Evolutionary conservation across 2,329 filamentous ascomycete genomes (phyloP), one percentile per base, ranked within the genome.

Genomic region (Neobulgaria alba): DNA sequence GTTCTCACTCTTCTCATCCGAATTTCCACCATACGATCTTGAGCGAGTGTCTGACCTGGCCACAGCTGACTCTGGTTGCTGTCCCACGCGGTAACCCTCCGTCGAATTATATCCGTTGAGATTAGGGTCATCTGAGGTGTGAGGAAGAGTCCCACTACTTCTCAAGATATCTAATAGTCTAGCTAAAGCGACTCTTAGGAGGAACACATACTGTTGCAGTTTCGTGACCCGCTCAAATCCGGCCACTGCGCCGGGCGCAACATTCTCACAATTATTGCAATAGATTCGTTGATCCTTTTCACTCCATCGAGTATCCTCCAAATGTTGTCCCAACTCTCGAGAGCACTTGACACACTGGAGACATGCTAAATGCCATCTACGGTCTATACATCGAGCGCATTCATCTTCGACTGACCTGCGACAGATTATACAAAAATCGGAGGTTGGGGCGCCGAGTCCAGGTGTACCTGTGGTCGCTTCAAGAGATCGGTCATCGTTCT

Each of bases 361-460:
- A 62, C 93, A 95, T 33, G 74, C 73, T 33, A 86, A 67, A 60
- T 98, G 92, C 79, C 90, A 94, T 51, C 89, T 78, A 58, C 75
- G 75, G 45, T 90, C 79, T 32, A 78, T 80, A 47, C 73, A 71
- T 54, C 81, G 79, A 46, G 85, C 77, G 61, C 92, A 98, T 60
- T 93, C 90, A 59, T 96, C 90, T 59, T 98, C 92, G 41, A 98
- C 90, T 8, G 92, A 85, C 51, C 88, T 82, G 46, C 79, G 75
- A 63, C 92, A 98, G 17, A 75, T 65, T 3, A 75, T 71, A 59
- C 92, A 98, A 48, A 92, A 84, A 61, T 98, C 92, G 3, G 85
- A 89, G 54, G 83, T 76, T 55, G 83, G 78, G 36, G 82, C 77
- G 8, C 83, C 82, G 16, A 90, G 72, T 29, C 72, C 71, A 34